A percentile compares a stretch with the other conserved stretches of the same genome.
Conservation (phyloP, 495 filamentous ascomycete species). For the Penicillium ochrochloron region DNA sequence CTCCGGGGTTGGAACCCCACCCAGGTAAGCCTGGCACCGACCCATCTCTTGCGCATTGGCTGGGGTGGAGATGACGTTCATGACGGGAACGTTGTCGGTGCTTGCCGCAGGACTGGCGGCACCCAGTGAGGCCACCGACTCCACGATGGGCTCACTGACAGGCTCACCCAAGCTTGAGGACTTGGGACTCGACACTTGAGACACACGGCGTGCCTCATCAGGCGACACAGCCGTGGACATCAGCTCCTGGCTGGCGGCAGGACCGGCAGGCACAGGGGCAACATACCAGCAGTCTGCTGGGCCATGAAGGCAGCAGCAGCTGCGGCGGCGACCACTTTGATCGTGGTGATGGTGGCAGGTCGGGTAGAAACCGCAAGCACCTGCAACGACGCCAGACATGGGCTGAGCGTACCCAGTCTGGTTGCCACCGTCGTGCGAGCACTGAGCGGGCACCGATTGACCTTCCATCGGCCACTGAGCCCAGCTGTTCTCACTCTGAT, state of each 20-base stretch:
- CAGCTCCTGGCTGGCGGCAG: conserved; percentile 2
- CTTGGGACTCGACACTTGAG: background rate
- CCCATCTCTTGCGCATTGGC: background rate
- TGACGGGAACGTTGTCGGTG: background rate
- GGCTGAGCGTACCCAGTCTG: background rate
- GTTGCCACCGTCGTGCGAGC: background rate
- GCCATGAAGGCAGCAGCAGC: background rate
- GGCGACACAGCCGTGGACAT: background rate
- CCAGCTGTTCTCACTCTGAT: background rate
- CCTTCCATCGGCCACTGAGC: background rate
- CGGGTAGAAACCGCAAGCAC: background rate
- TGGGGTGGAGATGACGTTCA: background rate
- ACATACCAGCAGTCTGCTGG: background rate
- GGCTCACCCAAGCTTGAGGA: conserved; percentile 3
- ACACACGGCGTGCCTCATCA: background rate
- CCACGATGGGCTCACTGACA: conserved; percentile 2
- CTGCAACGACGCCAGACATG: background rate
- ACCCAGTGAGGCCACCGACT: background rate
- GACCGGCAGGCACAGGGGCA: background rate
- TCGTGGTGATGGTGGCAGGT: background rate
- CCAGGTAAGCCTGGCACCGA: background rate
- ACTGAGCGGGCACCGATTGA: conserved; percentile 3
- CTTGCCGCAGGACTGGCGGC: background rate
- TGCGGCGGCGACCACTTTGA: background rate
- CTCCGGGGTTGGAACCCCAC: background rate